phyloP scores from a whole-genome alignment of 495 filamentous ascomycete genomes.

The Aspergillus sparsus region DNA sequence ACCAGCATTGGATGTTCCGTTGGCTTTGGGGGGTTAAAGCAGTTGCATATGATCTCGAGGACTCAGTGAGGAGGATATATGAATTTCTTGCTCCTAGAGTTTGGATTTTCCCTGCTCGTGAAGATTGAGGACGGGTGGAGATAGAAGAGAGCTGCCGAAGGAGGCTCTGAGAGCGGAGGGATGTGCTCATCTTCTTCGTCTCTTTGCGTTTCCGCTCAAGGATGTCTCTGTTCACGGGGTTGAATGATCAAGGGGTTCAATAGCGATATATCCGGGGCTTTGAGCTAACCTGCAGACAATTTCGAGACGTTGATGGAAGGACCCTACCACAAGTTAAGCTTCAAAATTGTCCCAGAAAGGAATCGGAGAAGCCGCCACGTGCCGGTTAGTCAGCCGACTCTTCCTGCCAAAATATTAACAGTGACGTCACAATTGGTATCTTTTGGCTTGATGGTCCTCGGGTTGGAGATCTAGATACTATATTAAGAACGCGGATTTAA shows the following conservation, averaged over 20 bases:
- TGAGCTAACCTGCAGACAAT: background rate
- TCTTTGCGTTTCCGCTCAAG: background rate
- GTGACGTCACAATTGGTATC: constrained; percentile 1
- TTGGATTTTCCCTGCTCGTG: background rate
- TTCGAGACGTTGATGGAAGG: background rate
- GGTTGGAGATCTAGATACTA: too few relatives aligned
- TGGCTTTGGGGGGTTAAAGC: too few relatives aligned
- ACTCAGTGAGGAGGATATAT: background rate
- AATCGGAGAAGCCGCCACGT: constrained; percentile 2
- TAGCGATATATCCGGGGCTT: background rate
- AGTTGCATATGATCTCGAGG: background rate
- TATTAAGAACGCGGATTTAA: too few relatives aligned
- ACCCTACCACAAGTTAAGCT: background rate
- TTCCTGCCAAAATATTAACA: background rate
- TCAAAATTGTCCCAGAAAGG: constrained; percentile 4
- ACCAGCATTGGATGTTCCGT: too few relatives aligned
- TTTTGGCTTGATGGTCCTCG: background rate
- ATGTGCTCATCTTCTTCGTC: background rate
- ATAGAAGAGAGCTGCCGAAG: constrained; percentile 13
- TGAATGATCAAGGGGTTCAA: too few relatives aligned
- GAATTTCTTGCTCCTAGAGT: background rate
- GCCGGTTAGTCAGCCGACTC: constrained; percentile 9
- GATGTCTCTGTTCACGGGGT: too few relatives aligned
- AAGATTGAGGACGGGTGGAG: background rate
- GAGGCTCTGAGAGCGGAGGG: constrained; percentile 27